phyloP scores from a whole-genome alignment of 345 rosid species.

The Pelargonium nanum region DNA sequence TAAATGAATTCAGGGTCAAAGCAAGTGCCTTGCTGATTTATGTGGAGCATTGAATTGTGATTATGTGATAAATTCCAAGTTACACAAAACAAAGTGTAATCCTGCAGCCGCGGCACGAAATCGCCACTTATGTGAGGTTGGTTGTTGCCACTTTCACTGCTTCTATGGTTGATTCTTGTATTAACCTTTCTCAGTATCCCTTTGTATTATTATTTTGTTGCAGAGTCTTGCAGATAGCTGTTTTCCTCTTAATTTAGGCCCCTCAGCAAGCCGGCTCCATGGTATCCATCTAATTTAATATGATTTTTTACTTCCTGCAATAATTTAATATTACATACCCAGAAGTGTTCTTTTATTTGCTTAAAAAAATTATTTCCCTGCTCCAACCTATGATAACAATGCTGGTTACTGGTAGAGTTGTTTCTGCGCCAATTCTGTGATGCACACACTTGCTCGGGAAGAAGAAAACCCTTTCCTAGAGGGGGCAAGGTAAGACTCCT shows the following conservation, averaged over 20 bases:
- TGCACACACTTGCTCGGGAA: conserved; percentile 71
- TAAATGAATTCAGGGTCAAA: conserved; percentile 41
- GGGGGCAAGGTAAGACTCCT: conserved; percentile 63
- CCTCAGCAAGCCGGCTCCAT: conserved; percentile 73
- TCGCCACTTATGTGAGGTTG: conserved; percentile 88
- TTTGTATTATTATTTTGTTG: conserved; percentile 5
- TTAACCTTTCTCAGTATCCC: conserved; percentile 3
- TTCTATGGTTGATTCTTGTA: not conserved
- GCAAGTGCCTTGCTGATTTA: conserved; percentile 84
- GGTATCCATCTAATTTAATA: conserved; percentile 32
- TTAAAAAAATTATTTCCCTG: not conserved
- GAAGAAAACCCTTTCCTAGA: conserved; percentile 49
- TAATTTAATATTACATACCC: not conserved
- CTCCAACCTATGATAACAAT: conserved; percentile 6
- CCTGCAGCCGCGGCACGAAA: conserved; percentile 79
- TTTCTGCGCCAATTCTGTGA: conserved; percentile 90
- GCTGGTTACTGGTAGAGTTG: conserved; percentile 39
- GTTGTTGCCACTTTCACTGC: conserved; percentile 5
- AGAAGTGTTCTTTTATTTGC: not conserved
- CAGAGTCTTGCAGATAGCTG: conserved; percentile 89
- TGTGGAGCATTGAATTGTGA: conserved; percentile 98
- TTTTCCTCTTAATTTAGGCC: conserved; percentile 69
- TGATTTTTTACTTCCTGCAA: not conserved
- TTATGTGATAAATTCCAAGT: conserved; percentile 47
- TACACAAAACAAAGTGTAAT: conserved; percentile 62